A percentile compares a stretch with the other conserved stretches of the same genome.
These are phyloP conservation scores for Letharia columbiana DNA, from an alignment of 495 filamentous ascomycete species.

Conservation along the genomic window DNA sequence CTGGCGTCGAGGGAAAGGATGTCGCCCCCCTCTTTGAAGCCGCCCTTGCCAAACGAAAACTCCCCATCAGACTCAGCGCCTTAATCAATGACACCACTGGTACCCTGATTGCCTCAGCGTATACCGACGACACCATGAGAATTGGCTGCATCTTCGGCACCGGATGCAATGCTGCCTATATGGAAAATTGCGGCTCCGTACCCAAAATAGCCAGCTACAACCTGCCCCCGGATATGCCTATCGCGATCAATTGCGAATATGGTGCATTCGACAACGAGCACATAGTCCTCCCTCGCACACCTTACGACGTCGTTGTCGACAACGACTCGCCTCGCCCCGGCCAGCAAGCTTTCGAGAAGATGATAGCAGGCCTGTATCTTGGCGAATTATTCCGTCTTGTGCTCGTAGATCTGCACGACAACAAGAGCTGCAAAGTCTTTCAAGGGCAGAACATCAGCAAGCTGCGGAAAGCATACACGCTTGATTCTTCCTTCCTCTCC, in stretches of 20 bases:
- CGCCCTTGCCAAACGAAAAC: slow-evolving; percentile 68
- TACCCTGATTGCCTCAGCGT: slow-evolving; percentile 95
- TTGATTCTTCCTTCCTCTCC: slow-evolving; percentile 95
- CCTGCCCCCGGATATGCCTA: slow-evolving; percentile 77
- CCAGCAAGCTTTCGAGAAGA: slow-evolving; percentile 96
- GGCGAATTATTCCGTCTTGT: slow-evolving; percentile 92
- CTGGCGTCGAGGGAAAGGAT: slow-evolving; percentile 88
- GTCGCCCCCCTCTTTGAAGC: slow-evolving; percentile 89
- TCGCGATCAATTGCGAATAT: slow-evolving; percentile 99
- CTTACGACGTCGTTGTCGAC: slow-evolving; percentile 78
- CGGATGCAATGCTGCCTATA: slow-evolving; percentile 96
- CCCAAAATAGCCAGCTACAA: slow-evolving; percentile 93
- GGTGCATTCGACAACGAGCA: slow-evolving; percentile 98
- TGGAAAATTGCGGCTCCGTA: slow-evolving; percentile 84
- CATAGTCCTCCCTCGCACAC: slow-evolving; percentile 79
- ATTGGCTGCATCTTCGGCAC: slow-evolving; percentile 99
- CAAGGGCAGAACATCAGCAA: slow-evolving; percentile 68
- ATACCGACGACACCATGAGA: slow-evolving; percentile 83
- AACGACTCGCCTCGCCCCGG: slow-evolving; percentile 87
- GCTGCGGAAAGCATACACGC: slow-evolving; percentile 70
- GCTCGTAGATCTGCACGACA: slow-evolving; percentile 75
- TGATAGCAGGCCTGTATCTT: slow-evolving; percentile 92
- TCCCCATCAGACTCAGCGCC: slow-evolving; percentile 88
- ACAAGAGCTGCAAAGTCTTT: slow-evolving; percentile 69
- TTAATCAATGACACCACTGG: slow-evolving; percentile 97